These are phyloP conservation scores for Globisporangium uncinulatum DNA, from an alignment of 352 stramenopile species.

Conservation along the genomic window DNA sequence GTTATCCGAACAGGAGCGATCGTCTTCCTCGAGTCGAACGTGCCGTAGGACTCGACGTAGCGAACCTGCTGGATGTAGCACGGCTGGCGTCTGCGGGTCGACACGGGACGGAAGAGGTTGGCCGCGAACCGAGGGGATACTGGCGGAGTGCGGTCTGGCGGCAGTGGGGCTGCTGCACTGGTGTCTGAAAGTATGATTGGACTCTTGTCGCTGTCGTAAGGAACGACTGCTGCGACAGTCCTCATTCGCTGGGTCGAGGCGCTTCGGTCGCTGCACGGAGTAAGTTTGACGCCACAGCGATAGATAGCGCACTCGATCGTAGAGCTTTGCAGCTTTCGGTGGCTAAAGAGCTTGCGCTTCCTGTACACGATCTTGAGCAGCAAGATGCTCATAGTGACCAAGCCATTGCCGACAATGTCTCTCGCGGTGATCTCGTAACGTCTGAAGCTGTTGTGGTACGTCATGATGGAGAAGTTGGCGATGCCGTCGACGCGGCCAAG, in stretches of 20 bases:
- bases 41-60: constrained; percentile 9
- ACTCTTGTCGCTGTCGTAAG: too few species aligned
- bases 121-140: too few species aligned
- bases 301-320: constrained; percentile 21
- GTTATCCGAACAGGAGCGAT: constrained; percentile 6
- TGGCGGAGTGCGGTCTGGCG: too few species aligned
- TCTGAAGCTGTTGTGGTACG: constrained; percentile 13
- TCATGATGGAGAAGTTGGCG: constrained; percentile 12
- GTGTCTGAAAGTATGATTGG: too few species aligned
- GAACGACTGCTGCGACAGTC: background rate
- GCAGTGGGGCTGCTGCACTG: background rate
- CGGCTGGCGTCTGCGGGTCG: constrained; percentile 3
- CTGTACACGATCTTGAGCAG: constrained; percentile 24
- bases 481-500: constrained; percentile 15
- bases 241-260: background rate
- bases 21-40: constrained; percentile 7
- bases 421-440: constrained; percentile 14
- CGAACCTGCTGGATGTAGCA: constrained; percentile 19
- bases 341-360: constrained; percentile 13
- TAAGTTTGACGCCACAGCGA: constrained; percentile 9
- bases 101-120: background rate
- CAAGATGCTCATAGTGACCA: constrained; percentile 21
- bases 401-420: constrained; percentile 22
- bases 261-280: background rate
- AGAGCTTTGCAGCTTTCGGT: background rate